phyloP scores from a whole-genome alignment of 805 yeast species.

The Metschnikowia lochheadii region DNA sequence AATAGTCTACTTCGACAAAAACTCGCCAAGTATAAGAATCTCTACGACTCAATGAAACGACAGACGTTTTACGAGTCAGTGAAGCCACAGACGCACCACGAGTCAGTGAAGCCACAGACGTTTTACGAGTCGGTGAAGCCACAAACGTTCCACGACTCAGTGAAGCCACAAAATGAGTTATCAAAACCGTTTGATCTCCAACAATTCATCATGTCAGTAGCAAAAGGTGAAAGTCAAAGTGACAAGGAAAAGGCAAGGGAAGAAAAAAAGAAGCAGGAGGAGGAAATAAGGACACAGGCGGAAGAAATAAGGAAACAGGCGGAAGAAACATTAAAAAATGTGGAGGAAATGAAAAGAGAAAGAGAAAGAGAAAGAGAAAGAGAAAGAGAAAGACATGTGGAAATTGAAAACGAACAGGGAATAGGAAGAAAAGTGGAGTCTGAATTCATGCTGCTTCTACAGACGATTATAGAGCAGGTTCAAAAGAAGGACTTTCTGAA shows the following conservation, averaged over 20 bases:
- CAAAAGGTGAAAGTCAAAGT: not conserved
- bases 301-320: too few relatives aligned
- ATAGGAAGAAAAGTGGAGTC: not conserved
- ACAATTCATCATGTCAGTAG: not conserved
- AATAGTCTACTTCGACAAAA: constrained; percentile 31
- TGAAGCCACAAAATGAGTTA: not conserved
- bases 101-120: not conserved
- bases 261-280: not conserved
- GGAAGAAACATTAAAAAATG: too few relatives aligned
- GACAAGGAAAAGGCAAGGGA: not conserved
- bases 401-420: not conserved
- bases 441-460: not conserved
- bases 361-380: not conserved
- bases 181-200: too few relatives aligned
- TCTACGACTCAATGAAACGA: constrained; percentile 20
- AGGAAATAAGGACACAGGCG: too few relatives aligned
- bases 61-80: constrained; percentile 6
- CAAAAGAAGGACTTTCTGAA: not conserved
- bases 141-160: not conserved
- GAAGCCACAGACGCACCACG: not conserved
- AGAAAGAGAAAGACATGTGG: not conserved
- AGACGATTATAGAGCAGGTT: not conserved
- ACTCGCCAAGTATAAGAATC: constrained; percentile 31
- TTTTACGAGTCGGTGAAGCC: not conserved
- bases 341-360: not conserved